A percentile compares a stretch with the other conserved stretches of the same genome.
Evolutionary conservation across 306 rosid genomes (phyloP).

Genomic region (Echinosophora koreensis): DNA sequence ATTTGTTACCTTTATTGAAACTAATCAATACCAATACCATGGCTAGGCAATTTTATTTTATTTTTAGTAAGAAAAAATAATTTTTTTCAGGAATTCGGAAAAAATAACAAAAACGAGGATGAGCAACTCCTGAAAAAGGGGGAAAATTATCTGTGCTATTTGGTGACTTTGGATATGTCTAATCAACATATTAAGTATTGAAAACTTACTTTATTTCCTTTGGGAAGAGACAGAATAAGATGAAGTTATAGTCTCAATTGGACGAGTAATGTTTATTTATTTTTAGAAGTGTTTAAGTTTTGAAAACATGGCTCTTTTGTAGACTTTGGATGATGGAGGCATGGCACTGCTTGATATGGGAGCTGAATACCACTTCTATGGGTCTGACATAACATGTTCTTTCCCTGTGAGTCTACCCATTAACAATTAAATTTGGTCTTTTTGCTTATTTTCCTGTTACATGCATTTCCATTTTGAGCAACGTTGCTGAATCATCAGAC

Average conservation of each 20-base stretch:
- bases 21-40: conserved; percentile 6
- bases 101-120: not conserved
- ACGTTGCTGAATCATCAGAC: not conserved
- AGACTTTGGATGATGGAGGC: conserved; percentile 90
- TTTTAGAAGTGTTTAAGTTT: not conserved
- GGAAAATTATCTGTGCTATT: conserved; percentile 4
- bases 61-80: conserved; percentile 2
- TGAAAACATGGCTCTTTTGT: conserved; percentile 42
- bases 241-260: conserved; percentile 38
- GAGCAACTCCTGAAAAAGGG: conserved; percentile 14
- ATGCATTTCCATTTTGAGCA: conserved; percentile 19
- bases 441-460: conserved; percentile 19
- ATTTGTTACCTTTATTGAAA: not conserved
- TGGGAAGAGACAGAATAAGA: conserved; percentile 22
- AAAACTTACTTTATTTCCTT: conserved; percentile 26
- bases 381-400: conserved; percentile 94
- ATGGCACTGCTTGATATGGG: conserved; percentile 98
- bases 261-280: conserved; percentile 27
- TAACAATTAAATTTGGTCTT: conserved; percentile 17
- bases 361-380: conserved; percentile 94
- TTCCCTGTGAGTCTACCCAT: conserved; percentile 76
- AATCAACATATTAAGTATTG: conserved; percentile 35
- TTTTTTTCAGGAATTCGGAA: conserved; percentile 6
- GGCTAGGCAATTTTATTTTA: conserved; percentile 8
- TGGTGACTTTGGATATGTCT: conserved; percentile 39